Base-by-base conservation (phyloP, 441 rosid genomes). In the Syzygium malaccense region DNA sequence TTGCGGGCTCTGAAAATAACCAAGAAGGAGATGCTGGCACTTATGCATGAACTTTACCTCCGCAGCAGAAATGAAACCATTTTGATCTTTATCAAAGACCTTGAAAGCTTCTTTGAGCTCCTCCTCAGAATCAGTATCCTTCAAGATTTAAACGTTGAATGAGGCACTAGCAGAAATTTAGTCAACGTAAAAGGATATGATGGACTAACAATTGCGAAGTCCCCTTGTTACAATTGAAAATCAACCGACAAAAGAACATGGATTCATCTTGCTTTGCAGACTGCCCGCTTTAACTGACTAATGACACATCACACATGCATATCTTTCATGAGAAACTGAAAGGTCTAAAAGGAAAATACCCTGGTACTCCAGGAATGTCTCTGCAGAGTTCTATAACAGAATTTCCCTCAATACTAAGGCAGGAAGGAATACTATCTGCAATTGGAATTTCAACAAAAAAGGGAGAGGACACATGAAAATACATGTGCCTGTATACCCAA, bases 81-180 rank as follows among this genome's bases (percentile, higher is more conserved):
- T 89, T n/a, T 91, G 92, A 87, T 91, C 91, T 86, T 91, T 91
- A 87, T 91, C 91, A 30, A 90, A 91, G 53, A 89, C 91, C 90
- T 91, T 89, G 91, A 91, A 91, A 55, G 91, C 92, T 87, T 91
- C 92, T 87, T 88, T 91, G 68, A 91, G 89, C 83, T 91, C 92
- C 89, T 89, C 92, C 89, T 91, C 91, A 15, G 89, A 89, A 53
- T 91, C 91, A 80, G 91, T 91, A 88, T 91, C 91, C 92, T 89
- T 84, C 86, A 87, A 33, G 49, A 58, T 17, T 51, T 53, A 85
- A 85, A 32, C 6, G 5, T 48, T 56, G 45, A 55, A 85, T n/a
- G 18, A n/a, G 30, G n/a, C 83, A 23, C 51, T 10, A 53, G 32
- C 60, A 49, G 49, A 37, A 85, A 19, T 85, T 53, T 84, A 33